Conservation (phyloP, 2,329 filamentous ascomycete genomes). For the Pyrenophora graminea region DNA sequence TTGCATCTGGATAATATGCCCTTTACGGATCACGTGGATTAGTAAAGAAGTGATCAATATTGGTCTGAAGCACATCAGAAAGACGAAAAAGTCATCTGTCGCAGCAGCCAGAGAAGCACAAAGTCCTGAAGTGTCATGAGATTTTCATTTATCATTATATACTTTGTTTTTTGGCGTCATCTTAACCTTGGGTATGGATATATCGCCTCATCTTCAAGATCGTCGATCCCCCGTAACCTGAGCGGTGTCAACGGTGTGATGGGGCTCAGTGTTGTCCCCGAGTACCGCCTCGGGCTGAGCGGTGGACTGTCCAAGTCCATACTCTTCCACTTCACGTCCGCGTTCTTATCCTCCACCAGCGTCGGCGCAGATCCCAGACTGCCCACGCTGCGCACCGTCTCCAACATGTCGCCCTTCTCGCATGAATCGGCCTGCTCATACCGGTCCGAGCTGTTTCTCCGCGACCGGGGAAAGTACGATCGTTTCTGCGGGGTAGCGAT, state of each 20-base stretch:
- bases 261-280: slow-evolving; percentile 32
- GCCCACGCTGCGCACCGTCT: slow-evolving; percentile 40
- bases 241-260: slow-evolving; percentile 37
- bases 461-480: slow-evolving; percentile 32
- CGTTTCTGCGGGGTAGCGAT: slow-evolving; percentile 23
- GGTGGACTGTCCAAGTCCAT: slow-evolving; percentile 28
- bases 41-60: too few relatives aligned
- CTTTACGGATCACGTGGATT: too few relatives aligned
- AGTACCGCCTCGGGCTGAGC: slow-evolving; percentile 30
- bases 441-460: slow-evolving; percentile 35
- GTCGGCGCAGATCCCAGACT: slow-evolving; percentile 41
- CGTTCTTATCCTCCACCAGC: slow-evolving; percentile 34
- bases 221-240: slow-evolving; percentile 29
- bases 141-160: too few relatives aligned
- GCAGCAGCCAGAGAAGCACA: background rate
- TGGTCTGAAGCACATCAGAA: too few relatives aligned
- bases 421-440: slow-evolving; percentile 32
- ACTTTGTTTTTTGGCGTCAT: slow-evolving; percentile 19
- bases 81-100: background rate
- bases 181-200: slow-evolving; percentile 26
- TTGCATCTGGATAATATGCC: too few relatives aligned
- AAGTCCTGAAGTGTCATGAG: too few relatives aligned
- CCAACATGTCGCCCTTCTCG: slow-evolving; percentile 42
- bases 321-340: slow-evolving; percentile 28
- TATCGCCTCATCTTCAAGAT: slow-evolving; percentile 33